Evolutionary conservation across 805 yeast species (phyloP), one percentile per base, ranked within the genome.

Genomic region (Cyberlindnera mississippiensis): DNA sequence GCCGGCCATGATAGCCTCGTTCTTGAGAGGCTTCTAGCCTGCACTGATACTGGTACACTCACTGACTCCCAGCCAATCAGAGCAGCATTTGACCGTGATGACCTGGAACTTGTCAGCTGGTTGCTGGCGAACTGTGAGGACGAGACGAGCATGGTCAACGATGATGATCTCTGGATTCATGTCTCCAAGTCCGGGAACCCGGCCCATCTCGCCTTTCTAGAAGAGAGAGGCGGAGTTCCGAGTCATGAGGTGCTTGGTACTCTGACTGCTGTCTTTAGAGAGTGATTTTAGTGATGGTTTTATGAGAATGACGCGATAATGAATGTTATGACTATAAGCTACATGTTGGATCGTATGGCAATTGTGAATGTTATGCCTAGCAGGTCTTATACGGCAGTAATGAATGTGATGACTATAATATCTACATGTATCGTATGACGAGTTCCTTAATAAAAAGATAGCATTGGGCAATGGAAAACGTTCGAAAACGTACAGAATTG

Each of bases 171-270:
- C 2, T 57, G 62, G 60, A 17, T 42, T 1, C 40, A 40, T 26
- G 46, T 53, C 2, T 26, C 44, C 7, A 18, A 28, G 13, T 33
- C n/a, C 16, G 37, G 38, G 22, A 40, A 45, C 33, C n/a, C 22
- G 2, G 14, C 28, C 1, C 44, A 43, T 12, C 31, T 56, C n/a
- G 35, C 44, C 8, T 49, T 45, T 14, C 17, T 56, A 11, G 42
- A 43, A 18, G n/a, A 35, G 4, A 50, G 34, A 33, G 62, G 59
- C 3, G 59, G 52, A 7, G 47, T 34, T 3, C 60, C 60, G 13
- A 44, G 50, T 30, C 46, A 46, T 38, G 50, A 44, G n/a, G 37
- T 51, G 10, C 18, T 52, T 33, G 43, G 40, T 10, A 10, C 39
- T 22, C n/a, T 33, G 6, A 35, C 35, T 14, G 36, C 36, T 22